Evolutionary conservation across 768 basidiomycete genomes (phyloP).

Genomic region (Pleurotus salmoneostramineus): DNA sequence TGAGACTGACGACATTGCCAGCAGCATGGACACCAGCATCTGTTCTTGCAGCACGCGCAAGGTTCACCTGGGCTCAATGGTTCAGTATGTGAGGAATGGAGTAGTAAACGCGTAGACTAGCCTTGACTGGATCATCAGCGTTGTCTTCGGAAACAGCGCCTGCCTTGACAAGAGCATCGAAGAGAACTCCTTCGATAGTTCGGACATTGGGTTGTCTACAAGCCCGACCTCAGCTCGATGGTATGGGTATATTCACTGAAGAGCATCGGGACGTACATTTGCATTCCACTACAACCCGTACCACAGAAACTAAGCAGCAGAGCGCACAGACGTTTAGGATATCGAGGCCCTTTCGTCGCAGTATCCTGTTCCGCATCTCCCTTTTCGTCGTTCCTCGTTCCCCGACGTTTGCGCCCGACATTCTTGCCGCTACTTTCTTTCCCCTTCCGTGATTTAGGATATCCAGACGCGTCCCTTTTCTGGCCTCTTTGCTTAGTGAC

Average conservation of each 20-base stretch:
- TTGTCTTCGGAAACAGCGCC: conserved; percentile 97
- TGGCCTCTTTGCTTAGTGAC: neutral
- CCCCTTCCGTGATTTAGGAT: conserved; percentile 26
- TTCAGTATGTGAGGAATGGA: neutral
- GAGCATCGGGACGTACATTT: conserved; percentile 64
- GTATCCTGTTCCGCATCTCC: conserved; percentile 18
- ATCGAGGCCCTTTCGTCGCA: conserved; percentile 45
- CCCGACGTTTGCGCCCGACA: conserved; percentile 37
- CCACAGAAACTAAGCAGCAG: conserved; percentile 90
- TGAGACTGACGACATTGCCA: conserved; percentile 89
- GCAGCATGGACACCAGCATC: conserved; percentile 98
- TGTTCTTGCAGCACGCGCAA: conserved; percentile 89
- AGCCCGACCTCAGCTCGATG: conserved; percentile 1
- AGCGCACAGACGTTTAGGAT: conserved; percentile 84
- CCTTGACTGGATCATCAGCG: conserved; percentile 86
- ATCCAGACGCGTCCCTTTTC: conserved; percentile 10
- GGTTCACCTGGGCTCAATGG: conserved; percentile 52
- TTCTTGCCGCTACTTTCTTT: conserved; percentile 35
- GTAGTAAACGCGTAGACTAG: conserved; percentile 19
- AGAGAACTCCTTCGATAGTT: conserved; percentile 90
- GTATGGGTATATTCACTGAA: neutral
- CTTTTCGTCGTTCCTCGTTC: conserved; percentile 32
- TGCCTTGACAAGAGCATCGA: conserved; percentile 81
- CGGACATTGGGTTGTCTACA: conserved; percentile 64
- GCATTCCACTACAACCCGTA: conserved; percentile 91